A percentile compares a stretch with the other conserved stretches of the same genome.
These are phyloP conservation scores for Coccomyxa subellipsoidea DNA, from an alignment of 163 green algal genomes.

Conservation along the genomic window DNA sequence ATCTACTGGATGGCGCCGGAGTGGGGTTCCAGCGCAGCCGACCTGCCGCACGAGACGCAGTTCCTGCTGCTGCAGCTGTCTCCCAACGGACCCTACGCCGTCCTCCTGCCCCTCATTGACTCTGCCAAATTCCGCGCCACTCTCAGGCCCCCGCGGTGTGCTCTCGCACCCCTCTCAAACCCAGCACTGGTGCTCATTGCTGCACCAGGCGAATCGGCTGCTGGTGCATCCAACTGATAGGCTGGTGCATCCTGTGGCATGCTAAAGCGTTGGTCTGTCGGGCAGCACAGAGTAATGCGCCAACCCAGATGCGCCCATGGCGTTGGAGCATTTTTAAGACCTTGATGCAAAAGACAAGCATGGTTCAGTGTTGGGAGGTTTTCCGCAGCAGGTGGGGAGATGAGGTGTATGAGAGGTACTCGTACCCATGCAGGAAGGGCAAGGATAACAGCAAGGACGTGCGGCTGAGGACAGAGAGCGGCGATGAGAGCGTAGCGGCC, in stretches of 20 bases:
- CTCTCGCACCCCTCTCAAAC: neutral
- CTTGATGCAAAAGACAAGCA: too few species aligned
- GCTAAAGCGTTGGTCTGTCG: too few species aligned
- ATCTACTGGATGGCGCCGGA: constrained; percentile 74
- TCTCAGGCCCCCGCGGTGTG: constrained; percentile 52
- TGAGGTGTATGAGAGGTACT: neutral
- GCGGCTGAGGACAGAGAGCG: constrained; percentile 74
- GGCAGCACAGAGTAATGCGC: too few species aligned
- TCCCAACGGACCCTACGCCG: constrained; percentile 47
- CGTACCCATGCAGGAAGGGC: constrained; percentile 6
- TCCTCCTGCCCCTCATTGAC: constrained; percentile 82
- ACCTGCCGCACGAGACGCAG: constrained; percentile 57
- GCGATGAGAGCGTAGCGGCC: constrained; percentile 43
- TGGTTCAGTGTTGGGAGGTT: too few species aligned
- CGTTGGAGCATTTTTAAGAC: too few species aligned
- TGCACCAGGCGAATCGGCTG: too few species aligned
- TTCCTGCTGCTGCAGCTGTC: constrained; percentile 68
- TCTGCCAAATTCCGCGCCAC: constrained; percentile 64
- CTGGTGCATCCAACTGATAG: too few species aligned
- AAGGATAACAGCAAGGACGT: constrained; percentile 8
- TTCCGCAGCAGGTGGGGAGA: too few species aligned
- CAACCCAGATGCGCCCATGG: too few species aligned
- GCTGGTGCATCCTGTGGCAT: too few species aligned
- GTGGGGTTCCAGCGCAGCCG: constrained; percentile 54
- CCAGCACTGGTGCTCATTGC: neutral